Base-by-base conservation (phyloP, 306 rosid genomes). In the Sechiopsis laciniata region DNA sequence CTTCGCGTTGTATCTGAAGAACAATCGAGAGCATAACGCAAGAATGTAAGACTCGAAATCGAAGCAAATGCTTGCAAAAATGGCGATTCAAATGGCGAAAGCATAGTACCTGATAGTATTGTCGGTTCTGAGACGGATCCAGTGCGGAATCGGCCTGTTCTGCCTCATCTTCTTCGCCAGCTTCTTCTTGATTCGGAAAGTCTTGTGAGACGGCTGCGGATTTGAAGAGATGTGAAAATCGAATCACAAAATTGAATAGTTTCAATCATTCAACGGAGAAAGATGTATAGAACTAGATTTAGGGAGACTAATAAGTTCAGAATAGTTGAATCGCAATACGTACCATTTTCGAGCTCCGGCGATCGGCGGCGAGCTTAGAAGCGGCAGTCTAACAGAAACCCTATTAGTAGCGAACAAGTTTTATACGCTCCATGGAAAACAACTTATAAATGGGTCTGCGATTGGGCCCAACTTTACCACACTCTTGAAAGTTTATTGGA, bases 111-210 rank as follows among this genome's bases (percentile, higher is more conserved):
- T 83, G 78, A 90, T 88, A 74, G 96, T 90, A 78, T 90, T 90
- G 78, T 90, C 96, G 10, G 96, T 90, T 82, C 96, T 83, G 82
- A 87, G 79, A 9, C 93, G 89, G 78, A 90, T 90, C 96, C 96
- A 90, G 83, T 86, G 89, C 56, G 93, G 96, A 53, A 90, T 90
- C 6, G 96, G 96, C 82, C 74, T 48, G 80, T 88, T 90, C 87
- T 90, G 96, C 85, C 96, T 84, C 96, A 90, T 90, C 91, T 90
- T 90, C 96, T 90, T 90, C 70, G 87, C 93, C 7, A 90, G 89
- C 90, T 90, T 90, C 89, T 88, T 90, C 96, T 90, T 90, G 88
- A 90, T 90, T 75, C 60, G 83, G 87, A 90, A 90, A 13, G 89
- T 86, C 91, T 90, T 90, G 90, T 90, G 96, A 0, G 93, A 90